Conservation (phyloP, 2,329 filamentous ascomycete species). For the Trichoderma polysporum region DNA sequence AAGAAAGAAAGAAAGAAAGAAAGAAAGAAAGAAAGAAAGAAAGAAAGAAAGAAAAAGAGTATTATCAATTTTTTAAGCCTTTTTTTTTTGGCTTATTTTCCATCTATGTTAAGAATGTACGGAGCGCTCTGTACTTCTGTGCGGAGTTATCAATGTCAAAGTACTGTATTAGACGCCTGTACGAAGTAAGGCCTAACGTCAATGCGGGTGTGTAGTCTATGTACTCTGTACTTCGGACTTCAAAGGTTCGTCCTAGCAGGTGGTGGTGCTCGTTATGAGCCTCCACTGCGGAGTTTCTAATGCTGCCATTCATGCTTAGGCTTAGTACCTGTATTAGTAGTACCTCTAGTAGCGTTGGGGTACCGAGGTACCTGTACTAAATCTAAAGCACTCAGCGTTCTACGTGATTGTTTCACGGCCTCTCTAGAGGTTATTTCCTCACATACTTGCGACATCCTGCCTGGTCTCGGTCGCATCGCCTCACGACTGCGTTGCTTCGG, state of each 20-base stretch:
- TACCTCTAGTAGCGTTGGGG: neutral
- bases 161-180: neutral
- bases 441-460: neutral
- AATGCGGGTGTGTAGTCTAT: neutral
- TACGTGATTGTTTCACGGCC: neutral
- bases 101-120: no score
- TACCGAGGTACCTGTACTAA: slow-evolving; percentile 1
- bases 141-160: no score
- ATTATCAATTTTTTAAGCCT: no score
- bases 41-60: no score
- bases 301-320: neutral
- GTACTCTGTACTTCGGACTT: neutral
- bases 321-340: neutral
- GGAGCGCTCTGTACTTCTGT: no score
- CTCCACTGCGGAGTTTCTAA: neutral
- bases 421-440: neutral
- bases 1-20: no score
- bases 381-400: slow-evolving; percentile 5
- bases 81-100: no score
- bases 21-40: no score
- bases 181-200: neutral
- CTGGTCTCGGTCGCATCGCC: neutral
- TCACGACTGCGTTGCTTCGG: neutral
- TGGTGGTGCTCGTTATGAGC: neutral
- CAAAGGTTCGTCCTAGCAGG: neutral